phyloP scores from a whole-genome alignment of 331 rosid genomes.

The Quercus phellos region DNA sequence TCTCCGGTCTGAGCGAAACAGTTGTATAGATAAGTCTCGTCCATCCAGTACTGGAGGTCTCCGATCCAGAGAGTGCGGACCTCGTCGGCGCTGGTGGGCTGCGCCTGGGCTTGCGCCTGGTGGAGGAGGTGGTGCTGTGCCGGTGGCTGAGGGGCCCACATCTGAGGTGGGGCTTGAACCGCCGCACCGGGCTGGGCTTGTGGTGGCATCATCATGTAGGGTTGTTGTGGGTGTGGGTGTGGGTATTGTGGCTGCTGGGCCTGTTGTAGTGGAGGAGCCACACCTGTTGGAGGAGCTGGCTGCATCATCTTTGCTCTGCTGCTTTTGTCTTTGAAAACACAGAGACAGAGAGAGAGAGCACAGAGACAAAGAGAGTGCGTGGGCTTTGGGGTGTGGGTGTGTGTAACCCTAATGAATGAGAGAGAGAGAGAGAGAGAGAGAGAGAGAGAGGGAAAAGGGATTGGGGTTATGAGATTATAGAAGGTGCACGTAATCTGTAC shows the following conservation, averaged over 20 bases:
- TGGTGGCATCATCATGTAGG: constrained; percentile 78
- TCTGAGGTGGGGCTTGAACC: constrained; percentile 17
- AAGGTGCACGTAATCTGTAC: constrained; percentile 5
- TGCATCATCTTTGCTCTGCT: constrained; percentile 62
- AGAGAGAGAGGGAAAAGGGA: background rate
- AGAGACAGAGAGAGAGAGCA: background rate
- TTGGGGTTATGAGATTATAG: constrained; percentile 6
- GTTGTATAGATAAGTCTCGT: constrained; percentile 57
- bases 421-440: background rate
- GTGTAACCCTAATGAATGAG: constrained; percentile 13
- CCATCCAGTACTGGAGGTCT: constrained; percentile 97
- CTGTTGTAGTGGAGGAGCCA: constrained; percentile 23
- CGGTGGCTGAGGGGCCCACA: constrained; percentile 17
- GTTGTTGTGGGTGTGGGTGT: constrained; percentile 37
- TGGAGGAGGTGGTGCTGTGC: constrained; percentile 5
- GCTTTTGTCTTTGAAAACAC: too few species aligned
- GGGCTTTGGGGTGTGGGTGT: background rate
- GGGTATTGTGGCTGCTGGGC: constrained; percentile 34
- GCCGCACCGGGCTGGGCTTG: constrained; percentile 24
- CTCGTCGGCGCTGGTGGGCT: constrained; percentile 62
- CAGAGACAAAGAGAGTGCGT: background rate
- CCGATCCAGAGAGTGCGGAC: constrained; percentile 97
- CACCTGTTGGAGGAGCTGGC: constrained; percentile 67
- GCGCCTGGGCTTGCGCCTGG: background rate
- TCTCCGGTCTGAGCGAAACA: constrained; percentile 78